phyloP scores from a whole-genome alignment of 768 basidiomycete genomes.

The Leucocoprinus leucothites region DNA sequence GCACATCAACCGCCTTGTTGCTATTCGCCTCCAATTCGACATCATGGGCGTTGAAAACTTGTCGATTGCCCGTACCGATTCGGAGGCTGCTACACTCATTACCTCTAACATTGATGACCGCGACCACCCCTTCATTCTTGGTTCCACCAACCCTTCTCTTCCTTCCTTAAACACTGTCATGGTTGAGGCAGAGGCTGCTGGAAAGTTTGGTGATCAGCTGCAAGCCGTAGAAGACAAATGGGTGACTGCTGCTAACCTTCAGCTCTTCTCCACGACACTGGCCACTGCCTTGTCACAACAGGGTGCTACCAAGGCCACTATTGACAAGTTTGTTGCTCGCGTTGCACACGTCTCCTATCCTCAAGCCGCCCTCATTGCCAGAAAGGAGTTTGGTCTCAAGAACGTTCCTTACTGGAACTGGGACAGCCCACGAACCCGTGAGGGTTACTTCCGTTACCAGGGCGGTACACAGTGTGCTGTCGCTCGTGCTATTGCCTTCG shows the following conservation, averaged over 20 bases:
- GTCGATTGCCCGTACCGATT: conserved; percentile 91
- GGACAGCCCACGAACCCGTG: conserved; percentile 91
- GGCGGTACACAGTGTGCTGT: conserved; percentile 95
- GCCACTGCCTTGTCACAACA: conserved; percentile 64
- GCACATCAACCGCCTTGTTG: conserved; percentile 97
- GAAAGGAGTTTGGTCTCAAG: conserved; percentile 73
- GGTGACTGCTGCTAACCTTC: conserved; percentile 73
- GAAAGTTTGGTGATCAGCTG: conserved; percentile 75
- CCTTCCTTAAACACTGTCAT: conserved; percentile 75
- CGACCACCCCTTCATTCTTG: conserved; percentile 98
- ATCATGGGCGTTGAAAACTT: conserved; percentile 98
- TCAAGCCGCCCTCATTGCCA: conserved; percentile 71
- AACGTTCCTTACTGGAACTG: conserved; percentile 88
- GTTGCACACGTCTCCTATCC: conserved; percentile 67
- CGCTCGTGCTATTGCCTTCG: conserved; percentile 88
- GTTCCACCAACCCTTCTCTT: conserved; percentile 74
- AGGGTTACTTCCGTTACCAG: conserved; percentile 97
- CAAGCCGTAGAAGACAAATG: conserved; percentile 90
- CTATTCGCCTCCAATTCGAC: conserved; percentile 96
- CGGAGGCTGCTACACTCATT: conserved; percentile 96
- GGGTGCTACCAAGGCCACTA: conserved; percentile 41
- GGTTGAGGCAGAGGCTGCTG: conserved; percentile 78
- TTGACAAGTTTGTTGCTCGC: conserved; percentile 62
- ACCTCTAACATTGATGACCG: conserved; percentile 95
- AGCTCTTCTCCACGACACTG: conserved; percentile 73